Percentiles rank a stretch among this genome's conserved stretches.
phyloP scores from a whole-genome alignment of 2,329 filamentous ascomycete species.

The Teratosphaeria epicoccoides region DNA sequence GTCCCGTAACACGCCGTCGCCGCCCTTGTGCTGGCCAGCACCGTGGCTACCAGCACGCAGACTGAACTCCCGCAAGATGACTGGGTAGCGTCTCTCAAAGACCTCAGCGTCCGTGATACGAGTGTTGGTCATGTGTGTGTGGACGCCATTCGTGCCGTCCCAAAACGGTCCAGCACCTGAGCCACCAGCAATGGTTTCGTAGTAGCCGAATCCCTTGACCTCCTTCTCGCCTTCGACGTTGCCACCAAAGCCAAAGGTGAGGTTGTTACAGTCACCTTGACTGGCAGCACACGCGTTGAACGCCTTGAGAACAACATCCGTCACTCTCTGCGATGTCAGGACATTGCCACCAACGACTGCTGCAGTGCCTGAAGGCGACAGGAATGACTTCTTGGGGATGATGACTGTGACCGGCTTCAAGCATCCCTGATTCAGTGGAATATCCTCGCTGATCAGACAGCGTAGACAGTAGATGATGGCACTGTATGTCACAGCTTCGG shows the following conservation, averaged over 20 bases:
- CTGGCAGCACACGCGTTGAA: conserved; percentile 69
- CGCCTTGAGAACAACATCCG: conserved; percentile 70
- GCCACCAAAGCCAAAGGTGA: conserved; percentile 74
- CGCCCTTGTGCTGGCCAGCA: conserved; percentile 55
- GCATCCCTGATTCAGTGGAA: conserved; percentile 80
- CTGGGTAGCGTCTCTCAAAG: conserved; percentile 67
- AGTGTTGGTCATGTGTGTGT: conserved; percentile 76
- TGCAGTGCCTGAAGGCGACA: conserved; percentile 64
- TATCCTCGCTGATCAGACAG: conserved; percentile 67
- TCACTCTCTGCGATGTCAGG: conserved; percentile 66
- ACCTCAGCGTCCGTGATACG: conserved; percentile 72
- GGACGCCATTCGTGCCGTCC: conserved; percentile 66
- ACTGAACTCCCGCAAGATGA: conserved; percentile 59
- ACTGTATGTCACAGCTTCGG: conserved; percentile 69
- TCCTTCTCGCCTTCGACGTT: conserved; percentile 47
- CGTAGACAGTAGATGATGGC: conserved; percentile 81
- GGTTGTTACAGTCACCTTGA: conserved; percentile 74
- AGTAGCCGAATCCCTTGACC: conserved; percentile 75
- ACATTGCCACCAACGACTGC: conserved; percentile 80
- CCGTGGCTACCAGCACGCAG: conserved; percentile 55
- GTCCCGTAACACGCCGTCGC: conserved; percentile 65
- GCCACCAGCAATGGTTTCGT: conserved; percentile 74
- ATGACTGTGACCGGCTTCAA: conserved; percentile 63
- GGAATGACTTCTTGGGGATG: conserved; percentile 62
- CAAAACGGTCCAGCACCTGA: conserved; percentile 62